Evolutionary conservation across 495 filamentous ascomycete genomes (phyloP), one percentile per base, ranked within the genome.

Genomic region (Polyplosphaeria fusca): DNA sequence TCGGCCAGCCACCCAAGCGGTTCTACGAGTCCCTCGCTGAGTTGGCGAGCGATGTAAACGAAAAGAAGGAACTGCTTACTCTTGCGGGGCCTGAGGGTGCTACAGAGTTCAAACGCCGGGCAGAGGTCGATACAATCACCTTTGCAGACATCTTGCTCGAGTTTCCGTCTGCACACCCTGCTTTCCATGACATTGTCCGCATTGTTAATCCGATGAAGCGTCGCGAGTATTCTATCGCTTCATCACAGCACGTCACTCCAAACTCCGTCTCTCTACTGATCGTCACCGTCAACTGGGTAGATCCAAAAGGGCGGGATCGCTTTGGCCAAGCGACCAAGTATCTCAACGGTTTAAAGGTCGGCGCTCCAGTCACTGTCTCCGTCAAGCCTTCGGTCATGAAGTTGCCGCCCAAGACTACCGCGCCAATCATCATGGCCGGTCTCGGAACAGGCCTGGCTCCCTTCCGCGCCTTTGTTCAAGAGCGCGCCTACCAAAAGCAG

Each of bases 341-440:
- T 75, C 83, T 98, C 46, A 85, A 84, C 71, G 65, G 75, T 37
- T 82, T 98, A 24, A 76, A 76, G 12, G 73, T 85, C 30, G 93
- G 94, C 41, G 76, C 86, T 11, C 75, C 86, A 12, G 79, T 97
- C 55, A 95, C 89, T 7, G 94, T 87, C 43, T 92, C 87, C 42
- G 87, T 97, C 73, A 98, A 98, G 74, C 90, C 94, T 9, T 95
- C 89, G 44, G 93, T 98, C 60, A 91, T 96, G 93, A 98, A 97
- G 74, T 78, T 98, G 23, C 94, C 93, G 13, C 76, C 83, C 40
- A 84, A 83, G 63, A 88, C 87, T 57, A 91, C 87, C 39, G 85
- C 89, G 51, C 93, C 93, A 7, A 80, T 98, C 57, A 96, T 98
- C 79, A 98, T 98, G 93, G 93, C 93, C 26, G 93, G 93, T 73